phyloP scores from a whole-genome alignment of 192 early-diverging fungal species.

The Backusella australiensis region DNA sequence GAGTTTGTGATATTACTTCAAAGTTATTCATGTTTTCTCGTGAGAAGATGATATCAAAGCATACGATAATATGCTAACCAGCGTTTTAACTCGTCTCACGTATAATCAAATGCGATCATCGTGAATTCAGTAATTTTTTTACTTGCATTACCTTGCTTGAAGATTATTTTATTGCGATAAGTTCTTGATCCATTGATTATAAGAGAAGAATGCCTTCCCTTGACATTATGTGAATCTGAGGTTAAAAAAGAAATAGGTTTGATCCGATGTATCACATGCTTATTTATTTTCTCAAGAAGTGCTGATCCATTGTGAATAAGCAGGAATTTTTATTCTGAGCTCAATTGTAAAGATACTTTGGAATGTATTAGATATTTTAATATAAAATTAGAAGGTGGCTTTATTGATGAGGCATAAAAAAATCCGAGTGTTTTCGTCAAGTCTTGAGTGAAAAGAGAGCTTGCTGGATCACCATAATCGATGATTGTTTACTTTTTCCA shows the following conservation, averaged over 20 bases:
- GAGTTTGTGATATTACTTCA: background rate
- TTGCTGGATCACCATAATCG: background rate
- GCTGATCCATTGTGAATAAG: background rate
- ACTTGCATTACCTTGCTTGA: background rate
- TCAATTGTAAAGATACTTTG: background rate
- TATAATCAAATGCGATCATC: background rate
- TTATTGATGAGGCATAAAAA: background rate
- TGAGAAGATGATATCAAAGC: background rate
- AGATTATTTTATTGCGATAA: background rate
- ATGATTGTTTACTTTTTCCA: background rate
- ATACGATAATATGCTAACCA: background rate
- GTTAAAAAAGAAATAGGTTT: background rate
- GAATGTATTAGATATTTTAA: background rate
- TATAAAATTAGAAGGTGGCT: background rate
- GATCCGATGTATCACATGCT: slow-evolving; percentile 7
- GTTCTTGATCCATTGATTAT: background rate
- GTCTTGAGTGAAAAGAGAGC: background rate
- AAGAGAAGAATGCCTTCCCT: background rate
- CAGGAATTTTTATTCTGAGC: background rate
- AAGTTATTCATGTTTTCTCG: background rate
- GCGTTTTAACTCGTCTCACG: background rate
- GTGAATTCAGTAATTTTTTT: background rate
- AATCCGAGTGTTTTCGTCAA: background rate
- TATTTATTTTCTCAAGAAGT: slow-evolving; percentile 6
- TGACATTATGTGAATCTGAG: background rate